phyloP scores from a whole-genome alignment of 2,329 filamentous ascomycete species.

The Phialophora macrospora region DNA sequence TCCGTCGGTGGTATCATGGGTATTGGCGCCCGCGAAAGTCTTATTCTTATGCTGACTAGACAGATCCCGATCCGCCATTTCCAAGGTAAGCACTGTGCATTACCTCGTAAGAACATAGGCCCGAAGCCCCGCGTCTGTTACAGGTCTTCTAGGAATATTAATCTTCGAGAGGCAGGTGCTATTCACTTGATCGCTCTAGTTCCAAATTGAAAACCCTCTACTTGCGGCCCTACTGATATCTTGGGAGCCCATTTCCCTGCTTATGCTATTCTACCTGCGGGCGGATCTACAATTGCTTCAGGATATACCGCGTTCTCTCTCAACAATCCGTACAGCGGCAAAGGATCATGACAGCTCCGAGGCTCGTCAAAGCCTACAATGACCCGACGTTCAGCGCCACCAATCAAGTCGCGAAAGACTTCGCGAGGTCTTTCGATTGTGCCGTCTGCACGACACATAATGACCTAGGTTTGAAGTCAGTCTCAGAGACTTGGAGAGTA shows the following conservation, averaged over 20 bases:
- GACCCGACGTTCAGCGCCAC: not conserved
- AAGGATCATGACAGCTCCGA: too few species aligned
- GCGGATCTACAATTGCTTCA: too few species aligned
- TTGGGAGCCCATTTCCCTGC: too few species aligned
- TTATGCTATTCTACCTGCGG: too few species aligned
- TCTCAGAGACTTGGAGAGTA: not conserved
- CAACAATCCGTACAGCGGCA: too few species aligned
- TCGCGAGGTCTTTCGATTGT: conserved; percentile 6
- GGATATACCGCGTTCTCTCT: too few species aligned
- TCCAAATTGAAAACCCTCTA: not conserved
- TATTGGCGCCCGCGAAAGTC: not conserved
- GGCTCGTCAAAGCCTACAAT: not conserved
- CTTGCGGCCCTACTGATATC: too few species aligned
- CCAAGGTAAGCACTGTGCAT: not conserved
- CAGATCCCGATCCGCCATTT: not conserved
- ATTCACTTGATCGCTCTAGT: not conserved
- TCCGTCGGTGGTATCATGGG: not conserved
- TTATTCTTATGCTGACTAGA: not conserved
- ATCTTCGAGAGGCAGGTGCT: not conserved
- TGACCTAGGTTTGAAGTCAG: not conserved
- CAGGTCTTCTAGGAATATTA: not conserved
- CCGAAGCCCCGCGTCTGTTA: not conserved
- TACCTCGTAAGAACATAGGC: not conserved
- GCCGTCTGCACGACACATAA: not conserved
- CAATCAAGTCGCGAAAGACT: not conserved